Base-by-base conservation (phyloP, 176 grass and related monocot genomes). In the Musa beccarii region DNA sequence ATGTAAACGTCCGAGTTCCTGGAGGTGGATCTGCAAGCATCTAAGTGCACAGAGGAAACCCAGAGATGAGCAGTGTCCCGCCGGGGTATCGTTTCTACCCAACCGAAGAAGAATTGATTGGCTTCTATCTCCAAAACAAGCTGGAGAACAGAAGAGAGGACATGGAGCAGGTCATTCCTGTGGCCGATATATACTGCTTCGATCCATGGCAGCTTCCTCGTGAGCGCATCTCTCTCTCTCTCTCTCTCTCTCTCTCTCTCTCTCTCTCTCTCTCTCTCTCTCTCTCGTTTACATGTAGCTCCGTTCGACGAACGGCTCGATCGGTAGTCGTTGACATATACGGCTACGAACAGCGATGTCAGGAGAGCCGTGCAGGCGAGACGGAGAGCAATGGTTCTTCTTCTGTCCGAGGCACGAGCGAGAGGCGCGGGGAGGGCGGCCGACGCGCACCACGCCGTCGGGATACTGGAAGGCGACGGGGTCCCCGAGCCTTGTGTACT, bases 391-490 rank as follows among this genome's bases (percentile, higher is more conserved):
- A 70, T 94, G 90, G 95, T 98, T 98, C 84, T 98, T 54, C 88
- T 98, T 98, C 78, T 91, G 95, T 82, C 88, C 86, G 54, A 78
- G 82, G 83, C 90, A 91, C 72, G 86, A 98, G 78, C 66, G 86
- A 76, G 95, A 94, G 81, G 76, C 86, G 43, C 95, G 87, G 10
- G 95, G 95, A 75, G 90, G 95, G 62, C 81, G 88, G 49, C 95
- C 95, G 0, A 89, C 85, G 57, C 78, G 95, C 70, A 94, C 86
- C 62, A 99, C 95, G 59, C 88, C 95, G 8, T 89, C 86, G 2
- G 95, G 95, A 49, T 94, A 94, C 82, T 99, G 95, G 95, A 99
- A 99, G 95, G 90, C 90, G 0, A 92, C 95, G 52, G 95, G 95
- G 34, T 91, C 90, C 23, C 93, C 86, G 0, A 87, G 90, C 25